phyloP scores from a whole-genome alignment of 208 protist genomes.

The Endotrypanum monterogeii region DNA sequence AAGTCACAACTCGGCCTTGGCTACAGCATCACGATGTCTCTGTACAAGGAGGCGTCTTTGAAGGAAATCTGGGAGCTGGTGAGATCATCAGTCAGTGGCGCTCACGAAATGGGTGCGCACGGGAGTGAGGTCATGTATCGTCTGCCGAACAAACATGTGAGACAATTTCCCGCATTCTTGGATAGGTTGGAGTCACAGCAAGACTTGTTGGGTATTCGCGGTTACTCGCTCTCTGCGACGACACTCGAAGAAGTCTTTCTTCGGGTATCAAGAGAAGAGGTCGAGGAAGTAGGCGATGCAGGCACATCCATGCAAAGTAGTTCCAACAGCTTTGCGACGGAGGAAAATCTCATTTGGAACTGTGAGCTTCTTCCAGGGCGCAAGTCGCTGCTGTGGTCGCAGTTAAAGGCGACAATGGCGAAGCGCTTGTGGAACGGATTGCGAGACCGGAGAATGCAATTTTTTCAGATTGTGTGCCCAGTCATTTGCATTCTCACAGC shows the following conservation, averaged over 20 bases:
- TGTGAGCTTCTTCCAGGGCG: slow-evolving; percentile 19
- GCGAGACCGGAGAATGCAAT: slow-evolving; percentile 69
- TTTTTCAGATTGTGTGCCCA: slow-evolving; percentile 77
- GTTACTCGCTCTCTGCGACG: slow-evolving; percentile 60
- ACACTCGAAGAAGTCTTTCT: slow-evolving; percentile 85
- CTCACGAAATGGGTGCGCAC: slow-evolving; percentile 26
- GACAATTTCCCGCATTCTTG: slow-evolving; percentile 47
- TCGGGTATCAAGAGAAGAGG: slow-evolving; percentile 44
- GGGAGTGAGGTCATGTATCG: slow-evolving; percentile 46
- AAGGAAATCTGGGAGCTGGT: slow-evolving; percentile 24
- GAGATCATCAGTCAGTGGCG: slow-evolving; percentile 34
- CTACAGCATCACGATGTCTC: slow-evolving; percentile 52
- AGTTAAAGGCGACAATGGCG: slow-evolving; percentile 60
- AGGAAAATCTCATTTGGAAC: slow-evolving; percentile 22
- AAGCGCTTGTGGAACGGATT: slow-evolving; percentile 62
- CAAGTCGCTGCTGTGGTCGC: slow-evolving; percentile 28
- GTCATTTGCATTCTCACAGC: slow-evolving; percentile 65
- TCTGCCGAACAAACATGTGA: slow-evolving; percentile 41
- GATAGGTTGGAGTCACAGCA: slow-evolving; percentile 35
- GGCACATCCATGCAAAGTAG: slow-evolving; percentile 14
- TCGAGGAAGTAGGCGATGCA: slow-evolving; percentile 5
- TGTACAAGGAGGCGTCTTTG: slow-evolving; percentile 10
- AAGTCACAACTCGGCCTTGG: slow-evolving; percentile 52
- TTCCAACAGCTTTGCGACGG: not conserved
- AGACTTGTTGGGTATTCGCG: slow-evolving; percentile 32